These are phyloP conservation scores for Russula sp. DNA, from an alignment of 768 basidiomycete genomes.

Conservation along the genomic window DNA sequence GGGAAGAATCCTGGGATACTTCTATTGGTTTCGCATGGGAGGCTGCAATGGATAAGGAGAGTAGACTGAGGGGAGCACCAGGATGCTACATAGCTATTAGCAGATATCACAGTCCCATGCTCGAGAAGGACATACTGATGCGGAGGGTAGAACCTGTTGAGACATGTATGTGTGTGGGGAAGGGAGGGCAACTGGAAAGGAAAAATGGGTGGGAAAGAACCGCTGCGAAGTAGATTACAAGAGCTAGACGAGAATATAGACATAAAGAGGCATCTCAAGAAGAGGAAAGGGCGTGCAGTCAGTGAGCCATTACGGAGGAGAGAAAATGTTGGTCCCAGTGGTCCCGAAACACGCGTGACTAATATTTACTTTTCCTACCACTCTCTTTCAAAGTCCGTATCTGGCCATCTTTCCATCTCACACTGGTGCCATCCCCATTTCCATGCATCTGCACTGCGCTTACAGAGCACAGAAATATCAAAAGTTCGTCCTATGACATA, in stretches of 20 bases:
- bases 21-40: constrained; percentile 45
- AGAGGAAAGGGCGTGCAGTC: constrained; percentile 9
- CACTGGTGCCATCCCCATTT: too few relatives aligned
- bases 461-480: too few relatives aligned
- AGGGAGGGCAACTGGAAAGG: not conserved
- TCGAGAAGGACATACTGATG: constrained; percentile 12
- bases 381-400: constrained; percentile 23
- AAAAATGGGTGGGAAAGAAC: not conserved
- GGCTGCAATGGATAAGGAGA: constrained; percentile 65
- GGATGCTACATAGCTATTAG: constrained; percentile 4
- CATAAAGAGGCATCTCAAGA: constrained; percentile 22
- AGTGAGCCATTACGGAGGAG: constrained; percentile 20
- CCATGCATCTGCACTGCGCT: not conserved
- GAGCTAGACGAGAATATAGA: constrained; percentile 9
- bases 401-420: not conserved
- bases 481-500: constrained; percentile 42
- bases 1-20: constrained; percentile 25
- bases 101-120: not conserved
- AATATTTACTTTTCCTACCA: not conserved
- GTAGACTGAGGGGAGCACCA: constrained; percentile 40
- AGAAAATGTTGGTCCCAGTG: not conserved
- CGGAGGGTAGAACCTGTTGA: not conserved
- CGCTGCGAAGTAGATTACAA: constrained; percentile 17
- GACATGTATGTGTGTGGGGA: constrained; percentile 13
- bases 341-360: not conserved